Percentiles rank a stretch among this genome's conserved stretches.
These are phyloP conservation scores for Penicillium goetzii DNA, from an alignment of 495 filamentous ascomycete genomes.

Conservation along the genomic window DNA sequence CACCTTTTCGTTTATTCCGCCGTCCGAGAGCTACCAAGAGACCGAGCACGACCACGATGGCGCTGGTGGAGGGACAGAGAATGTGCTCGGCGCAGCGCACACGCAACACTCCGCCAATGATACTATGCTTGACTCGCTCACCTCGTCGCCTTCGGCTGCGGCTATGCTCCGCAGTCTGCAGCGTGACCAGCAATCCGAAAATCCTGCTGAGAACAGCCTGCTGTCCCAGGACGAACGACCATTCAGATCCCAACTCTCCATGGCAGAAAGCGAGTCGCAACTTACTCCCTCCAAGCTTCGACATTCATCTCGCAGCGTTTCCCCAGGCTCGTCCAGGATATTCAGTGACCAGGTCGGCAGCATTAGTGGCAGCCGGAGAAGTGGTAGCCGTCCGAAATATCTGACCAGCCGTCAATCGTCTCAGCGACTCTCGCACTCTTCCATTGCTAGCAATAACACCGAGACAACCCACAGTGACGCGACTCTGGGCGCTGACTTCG, in stretches of 20 bases:
- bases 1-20: conserved; percentile 36
- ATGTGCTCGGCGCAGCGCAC: conserved; percentile 27
- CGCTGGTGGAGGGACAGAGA: conserved; percentile 8
- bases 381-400: conserved; percentile 66
- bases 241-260: conserved; percentile 27
- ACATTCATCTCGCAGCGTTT: conserved; percentile 35
- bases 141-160: conserved; percentile 69
- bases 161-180: conserved; percentile 59
- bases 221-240: conserved; percentile 34
- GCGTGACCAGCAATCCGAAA: conserved; percentile 33
- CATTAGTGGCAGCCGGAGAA: conserved; percentile 39
- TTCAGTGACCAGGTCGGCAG: conserved; percentile 39
- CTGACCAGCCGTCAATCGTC: conserved; percentile 73
- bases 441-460: conserved; percentile 63
- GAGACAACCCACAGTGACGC: conserved; percentile 67
- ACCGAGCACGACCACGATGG: conserved; percentile 13
- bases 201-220: conserved; percentile 24
- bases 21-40: conserved; percentile 34
- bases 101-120: conserved; percentile 50
- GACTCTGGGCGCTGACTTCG: conserved; percentile 80
- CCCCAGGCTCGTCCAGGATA: conserved; percentile 41
- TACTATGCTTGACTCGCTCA: conserved; percentile 61
- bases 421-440: conserved; percentile 78
- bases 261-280: conserved; percentile 36
- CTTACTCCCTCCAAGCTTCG: conserved; percentile 37